Conservation (phyloP, 176 grass and related monocot species). For the Juncus effusus region DNA sequence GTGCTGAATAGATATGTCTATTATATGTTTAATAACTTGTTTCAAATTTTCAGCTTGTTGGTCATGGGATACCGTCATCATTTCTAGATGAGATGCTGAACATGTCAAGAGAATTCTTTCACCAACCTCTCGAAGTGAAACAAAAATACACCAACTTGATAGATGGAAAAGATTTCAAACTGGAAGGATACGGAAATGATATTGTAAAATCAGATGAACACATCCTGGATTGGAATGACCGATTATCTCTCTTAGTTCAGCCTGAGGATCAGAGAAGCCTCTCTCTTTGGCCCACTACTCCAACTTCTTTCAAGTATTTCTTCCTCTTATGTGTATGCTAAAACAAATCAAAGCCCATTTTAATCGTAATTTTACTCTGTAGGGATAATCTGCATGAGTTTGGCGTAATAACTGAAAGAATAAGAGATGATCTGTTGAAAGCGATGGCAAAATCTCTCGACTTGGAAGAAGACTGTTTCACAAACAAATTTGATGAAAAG, state of each 20-base stretch:
- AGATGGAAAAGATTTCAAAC: constrained; percentile 29
- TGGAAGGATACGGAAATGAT: constrained; percentile 56
- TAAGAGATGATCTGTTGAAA: constrained; percentile 19
- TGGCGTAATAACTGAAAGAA: constrained; percentile 14
- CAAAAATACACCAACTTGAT: constrained; percentile 35
- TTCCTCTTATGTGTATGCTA: too few species aligned
- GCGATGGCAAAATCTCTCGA: constrained; percentile 35
- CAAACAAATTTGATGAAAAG: constrained; percentile 29
- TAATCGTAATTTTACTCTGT: not conserved
- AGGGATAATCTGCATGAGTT: constrained; percentile 38
- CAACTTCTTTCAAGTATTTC: constrained; percentile 21
- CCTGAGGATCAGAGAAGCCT: constrained; percentile 28
- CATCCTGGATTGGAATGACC: constrained; percentile 46
- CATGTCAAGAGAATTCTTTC: constrained; percentile 46
- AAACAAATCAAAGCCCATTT: not conserved
- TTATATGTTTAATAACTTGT: constrained; percentile 5
- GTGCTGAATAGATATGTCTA: not conserved
- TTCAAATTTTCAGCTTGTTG: constrained; percentile 28
- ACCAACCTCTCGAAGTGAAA: constrained; percentile 39
- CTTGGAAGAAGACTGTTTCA: constrained; percentile 33
- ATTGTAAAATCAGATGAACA: constrained; percentile 39
- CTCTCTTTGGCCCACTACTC: constrained; percentile 30
- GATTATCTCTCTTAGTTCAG: constrained; percentile 41
- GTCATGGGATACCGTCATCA: constrained; percentile 21
- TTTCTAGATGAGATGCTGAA: constrained; percentile 35